These are phyloP conservation scores for Rhododendron griersonianum DNA, from an alignment of 148 eudicot species.

Conservation along the genomic window DNA sequence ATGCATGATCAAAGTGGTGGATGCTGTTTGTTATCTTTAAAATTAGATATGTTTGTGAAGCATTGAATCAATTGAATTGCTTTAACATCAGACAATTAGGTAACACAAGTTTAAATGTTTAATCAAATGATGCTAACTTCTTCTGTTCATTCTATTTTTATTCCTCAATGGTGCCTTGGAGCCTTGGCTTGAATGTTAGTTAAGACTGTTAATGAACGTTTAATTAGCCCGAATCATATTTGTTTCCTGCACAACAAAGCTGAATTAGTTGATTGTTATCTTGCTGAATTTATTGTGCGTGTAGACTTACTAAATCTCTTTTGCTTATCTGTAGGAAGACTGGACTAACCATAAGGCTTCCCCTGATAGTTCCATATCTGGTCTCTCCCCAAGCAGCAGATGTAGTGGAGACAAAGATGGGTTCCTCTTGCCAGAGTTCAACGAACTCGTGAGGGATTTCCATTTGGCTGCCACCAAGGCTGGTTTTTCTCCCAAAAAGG, in stretches of 20 bases:
- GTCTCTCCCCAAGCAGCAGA: conserved; percentile 33
- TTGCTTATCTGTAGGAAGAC: conserved; percentile 40
- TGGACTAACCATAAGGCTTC: conserved; percentile 25
- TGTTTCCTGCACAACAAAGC: background rate
- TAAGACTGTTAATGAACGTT: background rate
- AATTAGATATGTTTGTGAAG: background rate
- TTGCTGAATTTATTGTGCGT: background rate
- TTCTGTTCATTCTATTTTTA: background rate
- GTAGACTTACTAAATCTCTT: background rate
- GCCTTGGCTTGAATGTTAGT: background rate
- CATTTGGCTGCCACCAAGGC: conserved; percentile 18
- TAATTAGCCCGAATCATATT: background rate
- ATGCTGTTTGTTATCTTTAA: background rate
- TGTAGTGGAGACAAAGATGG: conserved; percentile 42
- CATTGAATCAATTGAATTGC: background rate
- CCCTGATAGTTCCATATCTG: conserved; percentile 14
- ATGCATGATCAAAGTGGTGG: background rate
- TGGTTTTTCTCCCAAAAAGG: conserved; percentile 23
- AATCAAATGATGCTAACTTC: background rate
- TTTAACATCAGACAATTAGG: background rate
- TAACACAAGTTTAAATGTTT: background rate
- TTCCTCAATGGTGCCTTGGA: background rate
- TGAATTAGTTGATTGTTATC: background rate
- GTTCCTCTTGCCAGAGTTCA: conserved; percentile 56
- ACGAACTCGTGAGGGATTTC: conserved; percentile 46